These are phyloP conservation scores for Paramecium bursaria DNA, from an alignment of 73 alveolate genomes.

Conservation along the genomic window DNA sequence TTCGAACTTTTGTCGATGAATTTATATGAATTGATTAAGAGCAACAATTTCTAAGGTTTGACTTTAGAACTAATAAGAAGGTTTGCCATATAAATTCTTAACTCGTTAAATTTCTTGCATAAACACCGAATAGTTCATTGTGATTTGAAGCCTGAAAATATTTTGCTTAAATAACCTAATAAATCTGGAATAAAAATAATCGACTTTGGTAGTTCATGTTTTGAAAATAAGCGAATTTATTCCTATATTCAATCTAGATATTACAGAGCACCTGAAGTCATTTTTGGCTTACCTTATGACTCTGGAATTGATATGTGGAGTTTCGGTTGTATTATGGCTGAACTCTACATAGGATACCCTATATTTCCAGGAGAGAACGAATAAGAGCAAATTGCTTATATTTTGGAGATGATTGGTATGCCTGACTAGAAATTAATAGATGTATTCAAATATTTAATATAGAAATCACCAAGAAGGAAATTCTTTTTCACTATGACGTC, in stretches of 20 bases:
- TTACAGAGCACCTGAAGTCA: conserved; percentile 97
- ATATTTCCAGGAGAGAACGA: conserved; percentile 94
- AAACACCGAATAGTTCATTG: conserved; percentile 85
- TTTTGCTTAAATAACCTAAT: conserved; percentile 75
- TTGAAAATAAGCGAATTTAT: conserved; percentile 79
- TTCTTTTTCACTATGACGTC: conserved; percentile 79
- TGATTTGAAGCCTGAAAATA: conserved; percentile 93
- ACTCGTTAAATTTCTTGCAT: conserved; percentile 73
- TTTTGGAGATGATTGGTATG: conserved; percentile 90
- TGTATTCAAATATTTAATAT: background rate
- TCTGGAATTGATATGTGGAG: conserved; percentile 97
- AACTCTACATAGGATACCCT: conserved; percentile 93
- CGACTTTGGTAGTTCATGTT: conserved; percentile 90
- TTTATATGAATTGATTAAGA: conserved; percentile 83
- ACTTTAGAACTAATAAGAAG: conserved; percentile 77
- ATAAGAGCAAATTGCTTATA: conserved; percentile 82
- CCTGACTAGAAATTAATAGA: conserved; percentile 72
- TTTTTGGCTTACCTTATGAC: conserved; percentile 94
- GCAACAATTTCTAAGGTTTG: conserved; percentile 82
- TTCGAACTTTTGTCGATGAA: conserved; percentile 83
- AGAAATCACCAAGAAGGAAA: conserved; percentile 59
- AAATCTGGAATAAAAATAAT: conserved; percentile 83
- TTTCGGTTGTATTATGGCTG: conserved; percentile 95
- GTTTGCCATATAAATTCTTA: conserved; percentile 81
- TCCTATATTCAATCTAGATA: conserved; percentile 92